Conservation (phyloP, 768 basidiomycete species). For the Galerina marginata region DNA sequence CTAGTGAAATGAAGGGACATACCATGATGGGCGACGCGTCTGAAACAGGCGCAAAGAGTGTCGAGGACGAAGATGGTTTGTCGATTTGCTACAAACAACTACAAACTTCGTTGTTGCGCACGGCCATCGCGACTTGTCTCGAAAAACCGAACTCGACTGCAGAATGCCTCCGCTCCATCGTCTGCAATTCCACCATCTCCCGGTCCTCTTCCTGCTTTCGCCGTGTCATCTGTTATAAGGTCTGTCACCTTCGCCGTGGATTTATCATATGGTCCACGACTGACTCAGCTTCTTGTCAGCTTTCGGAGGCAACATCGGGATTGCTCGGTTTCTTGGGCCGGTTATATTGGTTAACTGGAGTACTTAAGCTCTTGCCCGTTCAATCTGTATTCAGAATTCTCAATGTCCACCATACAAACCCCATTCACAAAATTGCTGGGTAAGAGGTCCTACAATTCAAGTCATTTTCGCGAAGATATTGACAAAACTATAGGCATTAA, state of each 20-base stretch:
- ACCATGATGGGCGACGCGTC: constrained; percentile 62
- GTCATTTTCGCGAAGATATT: background rate
- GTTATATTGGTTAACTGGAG: background rate
- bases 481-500: constrained; percentile 46
- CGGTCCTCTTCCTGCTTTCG: background rate
- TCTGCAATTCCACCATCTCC: too few species aligned
- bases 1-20: constrained; percentile 17
- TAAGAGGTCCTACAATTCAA: constrained; percentile 26
- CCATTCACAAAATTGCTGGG: constrained; percentile 57
- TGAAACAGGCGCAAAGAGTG: too few species aligned
- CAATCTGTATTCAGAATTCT: background rate
- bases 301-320: too few species aligned
- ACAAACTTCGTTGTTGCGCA: constrained; percentile 12
- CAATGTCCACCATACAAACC: constrained; percentile 31
- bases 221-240: background rate
- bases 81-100: constrained; percentile 23
- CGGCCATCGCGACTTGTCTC: background rate
- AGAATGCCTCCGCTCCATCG: too few species aligned
- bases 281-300: too few species aligned
- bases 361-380: background rate
- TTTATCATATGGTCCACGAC: background rate
- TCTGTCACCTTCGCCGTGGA: background rate
- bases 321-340: too few species aligned
- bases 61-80: constrained; percentile 9
- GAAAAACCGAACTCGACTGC: too few species aligned